Percentiles rank a stretch among this genome's conserved stretches.
Evolutionary conservation across 139 green algal genomes (phyloP).

Genomic region (Chlamydomonas schloesseri): DNA sequence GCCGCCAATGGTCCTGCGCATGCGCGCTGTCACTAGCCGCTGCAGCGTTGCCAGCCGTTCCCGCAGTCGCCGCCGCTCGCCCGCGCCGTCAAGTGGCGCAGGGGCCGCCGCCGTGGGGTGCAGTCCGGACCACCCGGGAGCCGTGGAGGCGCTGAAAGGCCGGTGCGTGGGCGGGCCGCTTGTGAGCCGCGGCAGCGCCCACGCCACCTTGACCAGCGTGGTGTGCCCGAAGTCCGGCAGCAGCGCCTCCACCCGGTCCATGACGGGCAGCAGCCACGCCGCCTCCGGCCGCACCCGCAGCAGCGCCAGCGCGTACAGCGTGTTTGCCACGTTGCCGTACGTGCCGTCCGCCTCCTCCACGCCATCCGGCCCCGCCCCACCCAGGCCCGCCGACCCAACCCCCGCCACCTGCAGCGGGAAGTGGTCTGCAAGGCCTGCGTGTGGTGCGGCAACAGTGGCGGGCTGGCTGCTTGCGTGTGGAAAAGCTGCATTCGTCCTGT

Average conservation of each 20-base stretch:
- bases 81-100: background rate
- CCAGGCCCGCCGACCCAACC: too few species aligned
- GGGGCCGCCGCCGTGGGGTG: too few species aligned
- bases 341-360: background rate
- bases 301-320: conserved; percentile 15
- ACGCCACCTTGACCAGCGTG: conserved; percentile 17
- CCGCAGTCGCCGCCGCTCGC: background rate
- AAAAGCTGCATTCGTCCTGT: too few species aligned
- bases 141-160: background rate
- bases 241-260: background rate
- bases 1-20: background rate
- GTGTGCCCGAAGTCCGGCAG: conserved; percentile 21
- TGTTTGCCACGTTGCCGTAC: conserved; percentile 34
- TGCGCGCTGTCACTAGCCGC: background rate
- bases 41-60: background rate
- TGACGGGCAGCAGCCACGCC: background rate
- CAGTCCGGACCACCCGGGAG: background rate
- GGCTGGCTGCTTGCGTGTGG: too few species aligned
- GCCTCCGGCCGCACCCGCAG: conserved; percentile 18
- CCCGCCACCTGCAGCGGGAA: too few species aligned
- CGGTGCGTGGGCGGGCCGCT: background rate
- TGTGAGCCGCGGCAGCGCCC: conserved; percentile 31
- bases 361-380: too few species aligned
- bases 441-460: too few species aligned
- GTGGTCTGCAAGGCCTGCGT: too few species aligned